Percentiles rank a stretch among this genome's conserved stretches.
These are phyloP conservation scores for Cucurbita ficifolia DNA, from an alignment of 306 rosid genomes.

Conservation along the genomic window DNA sequence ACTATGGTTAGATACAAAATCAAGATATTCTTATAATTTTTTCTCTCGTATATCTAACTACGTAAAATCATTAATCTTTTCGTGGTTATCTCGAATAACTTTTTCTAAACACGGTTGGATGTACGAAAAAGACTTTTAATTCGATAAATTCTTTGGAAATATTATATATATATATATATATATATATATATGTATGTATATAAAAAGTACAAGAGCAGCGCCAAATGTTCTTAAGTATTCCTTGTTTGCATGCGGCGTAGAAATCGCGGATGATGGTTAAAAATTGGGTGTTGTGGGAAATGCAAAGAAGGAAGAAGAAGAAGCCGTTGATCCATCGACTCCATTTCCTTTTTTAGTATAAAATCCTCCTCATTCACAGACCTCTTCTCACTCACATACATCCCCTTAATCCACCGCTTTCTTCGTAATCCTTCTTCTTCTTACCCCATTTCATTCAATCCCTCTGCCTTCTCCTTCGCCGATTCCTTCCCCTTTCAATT, in stretches of 20 bases:
- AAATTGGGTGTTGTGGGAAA: background rate
- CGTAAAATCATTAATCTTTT: too few species aligned
- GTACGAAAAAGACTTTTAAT: too few species aligned
- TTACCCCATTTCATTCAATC: background rate
- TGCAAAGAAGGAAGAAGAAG: background rate
- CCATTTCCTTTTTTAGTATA: background rate
- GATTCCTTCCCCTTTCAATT: background rate
- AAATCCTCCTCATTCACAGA: slow-evolving; percentile 37
- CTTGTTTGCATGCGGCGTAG: background rate
- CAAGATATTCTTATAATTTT: too few species aligned
- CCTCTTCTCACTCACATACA: slow-evolving; percentile 29
- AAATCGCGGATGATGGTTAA: background rate
- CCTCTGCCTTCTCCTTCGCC: background rate
- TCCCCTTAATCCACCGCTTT: slow-evolving; percentile 24
- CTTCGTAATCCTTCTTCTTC: slow-evolving; percentile 13
- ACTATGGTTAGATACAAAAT: too few species aligned
- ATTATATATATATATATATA: too few species aligned
- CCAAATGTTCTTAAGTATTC: background rate
- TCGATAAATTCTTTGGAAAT: too few species aligned
- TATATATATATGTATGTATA: too few species aligned
- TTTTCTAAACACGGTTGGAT: too few species aligned
- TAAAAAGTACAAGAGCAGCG: background rate
- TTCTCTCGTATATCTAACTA: background rate
- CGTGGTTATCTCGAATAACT: too few species aligned
- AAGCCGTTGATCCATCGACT: background rate